Evolutionary conservation across 2,329 filamentous ascomycete genomes (phyloP), one percentile per base, ranked within the genome.

Genomic region (Sporothrix pallida): DNA sequence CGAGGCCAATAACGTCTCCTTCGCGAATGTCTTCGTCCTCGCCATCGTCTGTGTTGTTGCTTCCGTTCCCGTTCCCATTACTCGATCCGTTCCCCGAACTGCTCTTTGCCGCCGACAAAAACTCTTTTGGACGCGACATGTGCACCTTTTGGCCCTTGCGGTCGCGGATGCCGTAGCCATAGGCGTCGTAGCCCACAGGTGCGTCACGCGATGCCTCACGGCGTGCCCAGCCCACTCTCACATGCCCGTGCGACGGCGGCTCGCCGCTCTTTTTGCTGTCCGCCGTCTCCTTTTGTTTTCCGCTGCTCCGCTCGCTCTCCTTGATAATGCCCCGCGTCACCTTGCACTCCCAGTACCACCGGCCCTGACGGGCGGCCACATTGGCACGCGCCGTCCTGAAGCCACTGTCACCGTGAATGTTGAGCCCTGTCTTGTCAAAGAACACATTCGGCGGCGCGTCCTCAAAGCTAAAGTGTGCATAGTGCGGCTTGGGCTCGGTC

Each of bases 261-360:
- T 84, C 86, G 48, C 81, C 81, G 6, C 85, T 3, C 62, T 54
- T 37, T 48, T 60, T 62, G 62, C 10, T 23, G 62, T 26, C 20
- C 7, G 42, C 58, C 7, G 44, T 37, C 4, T 52, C 60, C 42
- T 54, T 52, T 7, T 42, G 50, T 48, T 46, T 54, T 15, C 60
- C 60, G 12, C 9, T n/a, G 44, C 9, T 20, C 37, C 23, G 44
- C 7, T 95, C 92, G 17, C 81, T 80, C 10, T 84, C 81, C 93
- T 90, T 71, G 2, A 76, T 3, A 17, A 77, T 76, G 50, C 96
- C 96, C 76, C 91, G 90, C 10, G 95, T 91, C 72, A 99, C 90
- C 79, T 93, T 95, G 82, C 95, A 94, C 83, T 99, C 96, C 86
- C 94, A 99, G 82, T 97, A 99, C 86, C 93, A 94, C 46, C 93